Conservation (phyloP, 192 early-diverging fungal species). For the Entrophospora sp. region DNA sequence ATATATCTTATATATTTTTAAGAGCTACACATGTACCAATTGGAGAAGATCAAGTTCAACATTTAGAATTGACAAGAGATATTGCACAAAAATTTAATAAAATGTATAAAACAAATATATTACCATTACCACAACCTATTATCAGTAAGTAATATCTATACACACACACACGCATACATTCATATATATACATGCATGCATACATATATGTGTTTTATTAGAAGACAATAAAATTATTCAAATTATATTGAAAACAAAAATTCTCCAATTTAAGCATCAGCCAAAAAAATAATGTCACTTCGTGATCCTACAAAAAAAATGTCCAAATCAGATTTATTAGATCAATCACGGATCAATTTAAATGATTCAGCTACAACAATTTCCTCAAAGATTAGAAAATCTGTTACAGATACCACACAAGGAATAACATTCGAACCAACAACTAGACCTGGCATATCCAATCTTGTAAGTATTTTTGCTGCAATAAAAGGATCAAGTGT, state of each 20-base stretch:
- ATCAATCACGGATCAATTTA: conserved; percentile 66
- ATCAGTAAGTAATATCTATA: conserved; percentile 45
- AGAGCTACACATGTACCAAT: conserved; percentile 80
- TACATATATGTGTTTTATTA: too few species aligned
- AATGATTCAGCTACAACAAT: conserved; percentile 62
- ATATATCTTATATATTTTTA: conserved; percentile 10
- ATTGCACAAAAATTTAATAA: conserved; percentile 72
- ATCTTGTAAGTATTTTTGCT: conserved; percentile 72
- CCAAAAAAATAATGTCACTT: conserved; percentile 81
- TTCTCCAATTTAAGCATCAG: too few species aligned
- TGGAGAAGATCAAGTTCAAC: conserved; percentile 89
- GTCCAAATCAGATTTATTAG: conserved; percentile 77
- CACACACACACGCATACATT: too few species aligned
- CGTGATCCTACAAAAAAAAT: conserved; percentile 70
- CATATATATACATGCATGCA: too few species aligned
- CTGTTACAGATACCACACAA: conserved; percentile 57
- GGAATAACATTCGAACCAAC: conserved; percentile 66
- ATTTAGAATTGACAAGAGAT: conserved; percentile 81
- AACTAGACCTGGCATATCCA: conserved; percentile 71
- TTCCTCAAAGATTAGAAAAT: conserved; percentile 54
- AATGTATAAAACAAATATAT: conserved; percentile 47
- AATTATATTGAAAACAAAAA: too few species aligned
- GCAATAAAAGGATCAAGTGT: conserved; percentile 31
- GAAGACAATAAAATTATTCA: too few species aligned
- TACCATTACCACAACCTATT: conserved; percentile 58